A percentile compares a stretch with the other conserved stretches of the same genome.
Evolutionary conservation across 192 early-diverging fungal genomes (phyloP).

Genomic region (Haplosporangium gracile): DNA sequence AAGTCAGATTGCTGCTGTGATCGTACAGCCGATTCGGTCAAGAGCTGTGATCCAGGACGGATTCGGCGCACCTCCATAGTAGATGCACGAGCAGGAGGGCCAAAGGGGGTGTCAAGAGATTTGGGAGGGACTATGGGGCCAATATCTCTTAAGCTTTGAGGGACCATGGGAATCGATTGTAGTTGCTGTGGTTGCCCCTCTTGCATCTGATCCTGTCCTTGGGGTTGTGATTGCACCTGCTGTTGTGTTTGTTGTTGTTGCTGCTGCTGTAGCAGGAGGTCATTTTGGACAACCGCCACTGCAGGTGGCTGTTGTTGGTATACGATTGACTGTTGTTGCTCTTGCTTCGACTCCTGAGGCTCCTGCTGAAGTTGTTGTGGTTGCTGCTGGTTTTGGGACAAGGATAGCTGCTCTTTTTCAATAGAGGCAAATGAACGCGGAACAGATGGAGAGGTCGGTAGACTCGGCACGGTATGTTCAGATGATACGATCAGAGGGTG

Average conservation of each 20-base stretch:
- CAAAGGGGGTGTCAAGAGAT: background rate
- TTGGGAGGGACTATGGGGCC: background rate
- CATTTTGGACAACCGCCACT: background rate
- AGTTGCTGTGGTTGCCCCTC: background rate
- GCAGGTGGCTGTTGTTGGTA: background rate
- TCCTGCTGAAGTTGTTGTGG: constrained; percentile 1
- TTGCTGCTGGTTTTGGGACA: background rate
- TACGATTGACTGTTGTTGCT: background rate
- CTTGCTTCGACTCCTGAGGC: background rate
- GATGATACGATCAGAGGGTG: background rate
- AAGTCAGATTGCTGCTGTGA: background rate
- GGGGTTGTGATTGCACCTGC: constrained; percentile 15
- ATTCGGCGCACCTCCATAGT: constrained; percentile 20
- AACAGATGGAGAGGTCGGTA: background rate
- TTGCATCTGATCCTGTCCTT: background rate
- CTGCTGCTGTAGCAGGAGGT: background rate
- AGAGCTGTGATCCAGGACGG: constrained; percentile 16
- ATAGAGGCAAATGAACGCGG: background rate
- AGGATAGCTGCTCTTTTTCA: background rate
- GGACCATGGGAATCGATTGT: background rate
- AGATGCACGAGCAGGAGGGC: constrained; percentile 12
- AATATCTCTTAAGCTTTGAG: background rate
- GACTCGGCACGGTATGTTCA: constrained; percentile 2
- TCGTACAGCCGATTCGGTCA: background rate
- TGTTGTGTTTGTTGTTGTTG: constrained; percentile 8